Percentiles rank a stretch among this genome's conserved stretches.
These are phyloP conservation scores for Acer saccharum DNA, from an alignment of 345 rosid genomes.

Conservation along the genomic window DNA sequence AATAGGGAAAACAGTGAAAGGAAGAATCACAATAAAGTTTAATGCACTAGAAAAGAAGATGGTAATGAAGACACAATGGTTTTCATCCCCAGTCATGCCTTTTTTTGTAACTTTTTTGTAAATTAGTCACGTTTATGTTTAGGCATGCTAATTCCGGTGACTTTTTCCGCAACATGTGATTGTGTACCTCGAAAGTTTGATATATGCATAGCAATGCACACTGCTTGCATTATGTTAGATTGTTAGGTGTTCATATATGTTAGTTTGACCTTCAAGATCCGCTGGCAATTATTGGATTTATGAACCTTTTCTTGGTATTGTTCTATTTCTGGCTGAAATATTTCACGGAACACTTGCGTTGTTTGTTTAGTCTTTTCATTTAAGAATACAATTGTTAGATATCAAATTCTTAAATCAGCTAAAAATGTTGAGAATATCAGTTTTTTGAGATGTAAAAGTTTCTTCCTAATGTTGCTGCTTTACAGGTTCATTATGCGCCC, in stretches of 20 bases:
- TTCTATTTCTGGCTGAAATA: background rate
- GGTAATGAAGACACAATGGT: constrained; percentile 1
- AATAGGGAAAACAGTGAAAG: constrained; percentile 5
- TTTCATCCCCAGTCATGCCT: background rate
- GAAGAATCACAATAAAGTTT: constrained; percentile 16
- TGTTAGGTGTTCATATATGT: background rate
- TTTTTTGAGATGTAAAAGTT: too few species aligned
- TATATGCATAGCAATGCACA: background rate
- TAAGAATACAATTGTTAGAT: too few species aligned
- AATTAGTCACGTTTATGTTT: background rate
- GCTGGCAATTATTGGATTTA: background rate
- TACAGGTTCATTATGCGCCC: too few species aligned
- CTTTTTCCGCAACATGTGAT: background rate
- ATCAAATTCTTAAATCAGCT: too few species aligned
- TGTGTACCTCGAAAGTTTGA: background rate
- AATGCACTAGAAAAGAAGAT: constrained; percentile 11
- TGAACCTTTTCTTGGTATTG: background rate
- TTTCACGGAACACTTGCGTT: too few species aligned
- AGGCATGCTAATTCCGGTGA: background rate
- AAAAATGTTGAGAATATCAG: too few species aligned
- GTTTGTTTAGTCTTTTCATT: too few species aligned
- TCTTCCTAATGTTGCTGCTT: too few species aligned
- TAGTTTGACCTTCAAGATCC: background rate
- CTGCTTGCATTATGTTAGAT: too few species aligned
- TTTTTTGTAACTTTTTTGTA: background rate